Evolutionary conservation across 2,329 filamentous ascomycete species (phyloP).

Genomic region (Beauveria pseudobassiana): DNA sequence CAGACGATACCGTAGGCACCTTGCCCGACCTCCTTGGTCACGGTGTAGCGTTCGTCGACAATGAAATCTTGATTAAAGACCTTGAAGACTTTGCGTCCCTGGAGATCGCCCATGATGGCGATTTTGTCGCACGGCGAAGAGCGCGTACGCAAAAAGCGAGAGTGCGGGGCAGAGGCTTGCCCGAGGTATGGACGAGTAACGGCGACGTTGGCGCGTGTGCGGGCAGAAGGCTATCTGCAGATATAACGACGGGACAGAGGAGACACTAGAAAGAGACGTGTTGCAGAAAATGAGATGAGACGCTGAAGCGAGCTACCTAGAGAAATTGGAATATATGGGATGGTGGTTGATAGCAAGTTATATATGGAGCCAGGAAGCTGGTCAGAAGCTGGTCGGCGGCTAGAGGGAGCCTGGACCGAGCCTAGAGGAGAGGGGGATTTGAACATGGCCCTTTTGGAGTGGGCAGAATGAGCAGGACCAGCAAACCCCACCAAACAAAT

Average conservation of each 20-base stretch:
- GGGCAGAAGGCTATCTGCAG: background rate
- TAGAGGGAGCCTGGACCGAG: background rate
- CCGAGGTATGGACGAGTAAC: background rate
- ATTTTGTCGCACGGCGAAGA: constrained; percentile 7
- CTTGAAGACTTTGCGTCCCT: constrained; percentile 85
- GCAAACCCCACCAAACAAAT: background rate
- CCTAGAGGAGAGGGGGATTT: too few relatives aligned
- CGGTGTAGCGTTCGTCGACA: constrained; percentile 95
- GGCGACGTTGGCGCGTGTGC: background rate
- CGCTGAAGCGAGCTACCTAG: background rate
- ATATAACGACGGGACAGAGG: background rate
- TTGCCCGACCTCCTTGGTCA: constrained; percentile 97
- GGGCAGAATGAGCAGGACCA: constrained; percentile 6
- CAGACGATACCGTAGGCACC: constrained; percentile 98
- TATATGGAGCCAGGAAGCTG: constrained; percentile 2
- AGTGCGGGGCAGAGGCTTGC: constrained; percentile 1
- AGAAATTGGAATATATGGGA: constrained; percentile 1
- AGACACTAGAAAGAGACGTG: background rate
- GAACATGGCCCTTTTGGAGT: background rate
- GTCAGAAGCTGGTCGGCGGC: constrained; percentile 1
- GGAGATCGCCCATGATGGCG: constrained; percentile 29
- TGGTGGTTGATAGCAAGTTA: constrained; percentile 2
- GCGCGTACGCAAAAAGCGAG: constrained; percentile 7
- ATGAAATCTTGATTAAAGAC: constrained; percentile 99
- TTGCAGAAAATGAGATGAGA: background rate